A percentile compares a stretch with the other conserved stretches of the same genome.
phyloP scores from a whole-genome alignment of 306 rosid genomes.

The Begonia masoniana region DNA sequence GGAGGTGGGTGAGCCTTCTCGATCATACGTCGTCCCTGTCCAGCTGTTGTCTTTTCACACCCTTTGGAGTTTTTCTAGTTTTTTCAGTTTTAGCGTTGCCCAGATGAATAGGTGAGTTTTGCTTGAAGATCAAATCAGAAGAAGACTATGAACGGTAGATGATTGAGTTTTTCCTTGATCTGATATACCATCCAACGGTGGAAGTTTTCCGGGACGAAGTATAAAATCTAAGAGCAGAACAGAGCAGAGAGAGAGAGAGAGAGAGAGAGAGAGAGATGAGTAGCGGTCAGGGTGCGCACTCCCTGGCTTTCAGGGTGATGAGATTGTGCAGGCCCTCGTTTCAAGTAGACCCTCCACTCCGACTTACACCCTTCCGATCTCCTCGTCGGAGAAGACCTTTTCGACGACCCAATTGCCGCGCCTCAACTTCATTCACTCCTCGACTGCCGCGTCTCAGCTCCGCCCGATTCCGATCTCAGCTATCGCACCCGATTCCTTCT shows the following conservation, averaged over 20 bases:
- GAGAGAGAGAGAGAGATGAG: conserved; percentile 18
- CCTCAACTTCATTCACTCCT: conserved; percentile 26
- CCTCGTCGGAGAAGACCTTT: conserved; percentile 72
- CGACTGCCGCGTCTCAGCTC: conserved; percentile 6
- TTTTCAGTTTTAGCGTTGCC: too few species aligned
- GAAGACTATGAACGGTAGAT: too few species aligned
- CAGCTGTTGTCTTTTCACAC: too few species aligned
- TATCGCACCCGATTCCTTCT: conserved; percentile 67
- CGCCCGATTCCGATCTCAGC: conserved; percentile 47
- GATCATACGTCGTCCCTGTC: too few species aligned
- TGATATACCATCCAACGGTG: neutral
- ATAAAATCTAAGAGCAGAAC: too few species aligned
- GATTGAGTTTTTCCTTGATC: neutral
- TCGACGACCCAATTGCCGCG: conserved; percentile 59
- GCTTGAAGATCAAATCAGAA: too few species aligned
- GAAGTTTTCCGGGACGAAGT: too few species aligned
- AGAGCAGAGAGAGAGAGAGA: neutral
- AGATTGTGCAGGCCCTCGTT: conserved; percentile 79
- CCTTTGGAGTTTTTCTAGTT: too few species aligned
- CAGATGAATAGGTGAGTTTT: too few species aligned
- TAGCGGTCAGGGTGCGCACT: conserved; percentile 45
- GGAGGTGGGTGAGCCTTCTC: neutral
- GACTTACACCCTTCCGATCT: conserved; percentile 74
- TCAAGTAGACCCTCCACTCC: conserved; percentile 80
- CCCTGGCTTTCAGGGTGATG: conserved; percentile 87